Evolutionary conservation across 306 rosid species (phyloP), one percentile per base, ranked within the genome.

Genomic region (Castanopsis chinensis): DNA sequence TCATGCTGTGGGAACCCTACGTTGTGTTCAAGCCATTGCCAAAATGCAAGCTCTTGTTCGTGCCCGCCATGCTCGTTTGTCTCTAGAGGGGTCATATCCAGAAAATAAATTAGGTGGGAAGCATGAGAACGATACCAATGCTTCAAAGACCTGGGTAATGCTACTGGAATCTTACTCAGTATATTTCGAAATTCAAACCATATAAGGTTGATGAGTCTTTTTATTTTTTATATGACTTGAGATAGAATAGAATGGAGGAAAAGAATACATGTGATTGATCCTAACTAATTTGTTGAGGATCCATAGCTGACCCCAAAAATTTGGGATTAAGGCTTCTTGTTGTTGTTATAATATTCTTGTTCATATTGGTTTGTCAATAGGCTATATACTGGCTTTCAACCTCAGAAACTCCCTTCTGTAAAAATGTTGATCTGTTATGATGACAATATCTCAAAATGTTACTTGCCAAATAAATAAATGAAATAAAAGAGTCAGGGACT

Each of bases 41-140:
- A 96, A 88, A 87, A 82, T 96, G 93, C 99, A 96, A 87, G 81
- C 88, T 74, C 91, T 90, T 86, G 89, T 96, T 37, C 94, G 99
- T 57, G 92, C 96, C 67, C 98, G 97, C 7, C 83, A 8, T 69
- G 89, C 89, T 59, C 86, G 49, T 78, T 83, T 71, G 11, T 49
- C 83, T 51, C 15, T 28, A 5, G 86, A 64, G 49, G 69, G 78
- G 52, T 78, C 82, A 70, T 55, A 43, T 74, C 56, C 77, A 32
- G 85, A 63, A 49, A 69, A 85, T 9, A 78, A 82, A 73, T 76
- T 80, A 60, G 77, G 61, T 37, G 71, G 41, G 75, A 83, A 81
- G 72, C 77, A 78, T 32, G 85, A 74, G 54, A 58, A 72, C 57
- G 75, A 74, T 72, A 71, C 59, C 18, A 73, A 70, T 71, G 60